Evolutionary conservation across 2,329 filamentous ascomycete genomes (phyloP).

Genomic region (Coniochaeta pulveracea): DNA sequence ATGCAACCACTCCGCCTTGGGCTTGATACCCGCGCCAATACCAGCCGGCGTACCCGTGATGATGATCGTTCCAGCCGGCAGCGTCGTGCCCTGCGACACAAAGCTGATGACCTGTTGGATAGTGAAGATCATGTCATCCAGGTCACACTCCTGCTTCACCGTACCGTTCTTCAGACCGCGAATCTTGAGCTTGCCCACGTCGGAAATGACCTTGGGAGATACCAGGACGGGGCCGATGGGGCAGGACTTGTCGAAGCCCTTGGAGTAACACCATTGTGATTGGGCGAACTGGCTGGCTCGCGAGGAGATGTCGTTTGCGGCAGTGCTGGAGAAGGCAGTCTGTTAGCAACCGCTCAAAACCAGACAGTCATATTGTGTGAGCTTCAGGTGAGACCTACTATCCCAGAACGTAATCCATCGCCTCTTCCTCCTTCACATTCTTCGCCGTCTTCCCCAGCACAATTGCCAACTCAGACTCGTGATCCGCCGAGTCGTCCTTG

Average conservation of each 20-base stretch:
- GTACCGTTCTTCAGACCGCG: slow-evolving; percentile 37
- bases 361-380: slow-evolving; percentile 2
- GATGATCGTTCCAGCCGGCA: slow-evolving; percentile 27
- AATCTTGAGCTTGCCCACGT: slow-evolving; percentile 27
- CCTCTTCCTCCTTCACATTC: slow-evolving; percentile 44
- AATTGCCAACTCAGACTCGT: slow-evolving; percentile 47
- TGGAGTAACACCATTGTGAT: slow-evolving; percentile 46
- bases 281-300: slow-evolving; percentile 42
- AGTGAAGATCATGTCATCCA: slow-evolving; percentile 38
- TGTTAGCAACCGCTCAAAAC: not conserved
- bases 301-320: slow-evolving; percentile 49
- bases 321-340: no score
- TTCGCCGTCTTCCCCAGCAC: slow-evolving; percentile 39
- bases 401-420: slow-evolving; percentile 48
- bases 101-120: slow-evolving; percentile 32
- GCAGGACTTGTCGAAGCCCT: slow-evolving; percentile 46
- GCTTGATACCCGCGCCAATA: slow-evolving; percentile 25
- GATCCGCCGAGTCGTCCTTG: slow-evolving; percentile 42
- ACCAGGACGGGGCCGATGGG: slow-evolving; percentile 42
- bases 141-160: slow-evolving; percentile 30
- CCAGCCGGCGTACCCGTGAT: slow-evolving; percentile 31
- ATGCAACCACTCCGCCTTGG: slow-evolving; percentile 21
- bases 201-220: slow-evolving; percentile 26
- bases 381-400: no score
- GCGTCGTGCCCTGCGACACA: slow-evolving; percentile 29